Percentiles rank a stretch among this genome's conserved stretches.
These are phyloP conservation scores for Chondrus crispus DNA, from an alignment of 23 red algal genomes.

Conservation along the genomic window DNA sequence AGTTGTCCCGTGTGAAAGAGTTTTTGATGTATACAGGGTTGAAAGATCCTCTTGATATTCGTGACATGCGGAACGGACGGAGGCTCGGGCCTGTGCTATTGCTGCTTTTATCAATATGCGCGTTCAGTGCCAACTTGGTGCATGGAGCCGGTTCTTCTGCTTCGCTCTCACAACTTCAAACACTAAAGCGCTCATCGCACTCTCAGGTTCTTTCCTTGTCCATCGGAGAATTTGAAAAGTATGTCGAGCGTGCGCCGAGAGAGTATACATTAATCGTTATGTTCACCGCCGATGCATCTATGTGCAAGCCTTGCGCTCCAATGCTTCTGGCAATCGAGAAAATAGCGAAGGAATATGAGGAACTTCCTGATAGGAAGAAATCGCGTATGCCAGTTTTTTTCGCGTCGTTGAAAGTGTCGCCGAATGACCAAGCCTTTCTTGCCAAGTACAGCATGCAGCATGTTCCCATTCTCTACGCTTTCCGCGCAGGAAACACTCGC, in stretches of 20 bases:
- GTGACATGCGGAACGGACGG: too few species aligned
- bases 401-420: constrained; percentile 26
- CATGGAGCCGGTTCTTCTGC: too few species aligned
- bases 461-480: constrained; percentile 61
- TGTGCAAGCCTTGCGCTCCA: constrained; percentile 40
- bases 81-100: too few species aligned
- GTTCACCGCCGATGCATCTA: constrained; percentile 41
- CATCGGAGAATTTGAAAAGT: neutral
- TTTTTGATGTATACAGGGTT: too few species aligned
- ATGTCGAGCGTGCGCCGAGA: constrained; percentile 27
- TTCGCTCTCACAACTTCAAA: too few species aligned
- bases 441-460: constrained; percentile 24
- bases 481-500: neutral
- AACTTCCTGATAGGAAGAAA: neutral
- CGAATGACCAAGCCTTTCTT: constrained; percentile 27
- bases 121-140: too few species aligned
- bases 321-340: neutral
- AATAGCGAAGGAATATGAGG: constrained; percentile 23
- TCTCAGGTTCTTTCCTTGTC: constrained; percentile 11
- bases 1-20: too few species aligned
- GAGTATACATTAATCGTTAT: constrained; percentile 40
- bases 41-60: too few species aligned
- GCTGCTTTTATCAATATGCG: too few species aligned
- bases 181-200: too few species aligned
- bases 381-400: constrained; percentile 49